A percentile compares a stretch with the other conserved stretches of the same genome.
Conservation (phyloP, 352 stramenopile genomes). For the Globisporangium polare region DNA sequence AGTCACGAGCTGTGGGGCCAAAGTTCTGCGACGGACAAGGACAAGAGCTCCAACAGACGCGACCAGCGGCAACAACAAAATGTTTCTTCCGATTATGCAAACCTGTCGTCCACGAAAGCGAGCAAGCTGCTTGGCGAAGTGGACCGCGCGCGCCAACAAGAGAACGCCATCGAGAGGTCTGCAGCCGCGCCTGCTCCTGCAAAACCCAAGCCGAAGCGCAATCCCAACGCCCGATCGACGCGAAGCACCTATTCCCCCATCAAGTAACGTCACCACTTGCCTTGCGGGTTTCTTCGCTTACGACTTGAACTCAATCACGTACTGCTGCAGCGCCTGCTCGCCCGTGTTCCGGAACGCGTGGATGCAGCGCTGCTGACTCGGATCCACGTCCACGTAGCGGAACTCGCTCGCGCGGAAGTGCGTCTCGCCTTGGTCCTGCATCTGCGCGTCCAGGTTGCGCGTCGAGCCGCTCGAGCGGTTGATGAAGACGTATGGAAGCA, state of each 20-base stretch:
- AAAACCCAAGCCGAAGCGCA: slow-evolving; percentile 3
- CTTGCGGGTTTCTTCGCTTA: background rate
- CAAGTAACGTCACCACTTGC: background rate
- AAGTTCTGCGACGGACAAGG: background rate
- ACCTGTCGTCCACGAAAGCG: background rate
- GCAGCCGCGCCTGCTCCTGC: background rate
- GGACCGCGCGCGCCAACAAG: slow-evolving; percentile 8
- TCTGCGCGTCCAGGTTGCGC: slow-evolving; percentile 22
- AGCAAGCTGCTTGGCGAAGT: slow-evolving; percentile 16
- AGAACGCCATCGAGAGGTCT: background rate
- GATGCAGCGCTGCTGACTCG: slow-evolving; percentile 13
- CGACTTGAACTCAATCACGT: slow-evolving; percentile 35
- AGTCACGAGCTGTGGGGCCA: slow-evolving; percentile 24
- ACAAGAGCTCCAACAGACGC: background rate
- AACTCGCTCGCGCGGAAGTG: slow-evolving; percentile 26
- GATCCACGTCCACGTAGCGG: slow-evolving; percentile 29
- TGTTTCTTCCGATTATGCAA: background rate
- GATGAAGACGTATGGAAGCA: slow-evolving; percentile 38
- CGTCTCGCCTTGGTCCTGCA: slow-evolving; percentile 24
- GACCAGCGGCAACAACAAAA: slow-evolving; percentile 1
- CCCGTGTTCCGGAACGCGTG: slow-evolving; percentile 37
- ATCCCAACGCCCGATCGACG: background rate
- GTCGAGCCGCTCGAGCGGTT: slow-evolving; percentile 32
- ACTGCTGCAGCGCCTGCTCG: slow-evolving; percentile 22
- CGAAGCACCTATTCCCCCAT: background rate